These are phyloP conservation scores for Haplographium delicatum DNA, from an alignment of 495 filamentous ascomycete species.

Conservation along the genomic window DNA sequence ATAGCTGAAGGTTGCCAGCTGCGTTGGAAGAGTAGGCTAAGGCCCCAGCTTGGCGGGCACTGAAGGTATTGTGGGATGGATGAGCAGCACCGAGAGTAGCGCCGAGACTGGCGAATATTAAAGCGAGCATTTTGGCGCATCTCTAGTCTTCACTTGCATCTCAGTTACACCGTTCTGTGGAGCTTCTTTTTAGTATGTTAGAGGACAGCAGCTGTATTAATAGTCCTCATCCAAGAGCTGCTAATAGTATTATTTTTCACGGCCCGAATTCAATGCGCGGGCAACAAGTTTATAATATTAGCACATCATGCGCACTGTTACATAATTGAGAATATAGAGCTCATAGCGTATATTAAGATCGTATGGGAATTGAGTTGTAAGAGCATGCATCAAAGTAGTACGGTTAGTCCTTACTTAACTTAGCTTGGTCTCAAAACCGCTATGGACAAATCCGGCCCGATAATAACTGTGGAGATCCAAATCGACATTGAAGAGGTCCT, in stretches of 20 bases:
- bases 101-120: neutral
- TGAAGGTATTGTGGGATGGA: neutral
- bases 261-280: neutral
- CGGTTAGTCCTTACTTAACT: too few species aligned
- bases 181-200: neutral
- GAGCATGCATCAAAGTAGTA: too few species aligned
- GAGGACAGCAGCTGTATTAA: neutral
- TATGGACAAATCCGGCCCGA: too few species aligned
- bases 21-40: constrained; percentile 40
- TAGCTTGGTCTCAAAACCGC: too few species aligned
- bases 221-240: neutral
- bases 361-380: too few species aligned
- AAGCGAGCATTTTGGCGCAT: constrained; percentile 1
- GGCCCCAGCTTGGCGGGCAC: neutral
- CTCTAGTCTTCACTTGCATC: neutral
- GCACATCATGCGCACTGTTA: too few species aligned
- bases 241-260: neutral
- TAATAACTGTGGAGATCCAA: too few species aligned
- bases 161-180: neutral
- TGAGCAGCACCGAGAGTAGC: constrained; percentile 2
- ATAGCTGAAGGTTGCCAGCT: constrained; percentile 40
- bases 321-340: too few species aligned
- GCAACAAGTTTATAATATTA: too few species aligned
- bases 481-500: too few species aligned
- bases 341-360: too few species aligned